phyloP scores from a whole-genome alignment of 768 basidiomycete genomes.

The Naganishia antarctica region DNA sequence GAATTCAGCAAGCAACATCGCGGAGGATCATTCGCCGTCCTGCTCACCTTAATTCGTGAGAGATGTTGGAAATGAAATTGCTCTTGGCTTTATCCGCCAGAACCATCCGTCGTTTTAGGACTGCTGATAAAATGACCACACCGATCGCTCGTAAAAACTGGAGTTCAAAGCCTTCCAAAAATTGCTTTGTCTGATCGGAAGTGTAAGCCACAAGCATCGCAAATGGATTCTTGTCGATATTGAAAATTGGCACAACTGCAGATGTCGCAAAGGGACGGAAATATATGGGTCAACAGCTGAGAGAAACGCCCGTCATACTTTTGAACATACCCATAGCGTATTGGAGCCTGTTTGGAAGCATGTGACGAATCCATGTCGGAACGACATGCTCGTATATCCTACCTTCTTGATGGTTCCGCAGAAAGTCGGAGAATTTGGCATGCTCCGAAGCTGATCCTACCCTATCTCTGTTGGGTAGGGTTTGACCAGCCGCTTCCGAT shows the following conservation, averaged over 20 bases:
- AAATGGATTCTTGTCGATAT: slow-evolving; percentile 86
- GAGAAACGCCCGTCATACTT: too few species aligned
- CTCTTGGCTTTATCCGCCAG: slow-evolving; percentile 92
- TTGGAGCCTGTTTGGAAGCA: slow-evolving; percentile 74
- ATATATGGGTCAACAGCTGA: too few species aligned
- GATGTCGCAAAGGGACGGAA: too few species aligned
- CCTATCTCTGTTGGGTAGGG: slow-evolving; percentile 37
- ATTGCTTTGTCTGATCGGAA: slow-evolving; percentile 71
- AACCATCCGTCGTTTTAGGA: slow-evolving; percentile 85
- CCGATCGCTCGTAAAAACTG: slow-evolving; percentile 89
- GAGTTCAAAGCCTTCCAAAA: slow-evolving; percentile 57
- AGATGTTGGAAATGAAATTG: slow-evolving; percentile 87
- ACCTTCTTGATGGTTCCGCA: slow-evolving; percentile 74
- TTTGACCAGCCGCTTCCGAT: slow-evolving; percentile 23
- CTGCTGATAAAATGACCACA: slow-evolving; percentile 87
- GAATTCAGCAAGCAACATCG: slow-evolving; percentile 18
- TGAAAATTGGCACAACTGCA: slow-evolving; percentile 82
- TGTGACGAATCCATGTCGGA: slow-evolving; percentile 72
- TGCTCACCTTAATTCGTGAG: slow-evolving; percentile 66
- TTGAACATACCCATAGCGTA: slow-evolving; percentile 69
- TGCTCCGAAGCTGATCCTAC: slow-evolving; percentile 68
- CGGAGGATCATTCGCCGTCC: not conserved
- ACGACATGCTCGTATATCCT: slow-evolving; percentile 81
- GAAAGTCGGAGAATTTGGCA: slow-evolving; percentile 67
- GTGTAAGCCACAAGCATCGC: slow-evolving; percentile 84